phyloP scores from a whole-genome alignment of 1,284 basidiomycete species.

The Cutaneotrichosporon sp. region DNA sequence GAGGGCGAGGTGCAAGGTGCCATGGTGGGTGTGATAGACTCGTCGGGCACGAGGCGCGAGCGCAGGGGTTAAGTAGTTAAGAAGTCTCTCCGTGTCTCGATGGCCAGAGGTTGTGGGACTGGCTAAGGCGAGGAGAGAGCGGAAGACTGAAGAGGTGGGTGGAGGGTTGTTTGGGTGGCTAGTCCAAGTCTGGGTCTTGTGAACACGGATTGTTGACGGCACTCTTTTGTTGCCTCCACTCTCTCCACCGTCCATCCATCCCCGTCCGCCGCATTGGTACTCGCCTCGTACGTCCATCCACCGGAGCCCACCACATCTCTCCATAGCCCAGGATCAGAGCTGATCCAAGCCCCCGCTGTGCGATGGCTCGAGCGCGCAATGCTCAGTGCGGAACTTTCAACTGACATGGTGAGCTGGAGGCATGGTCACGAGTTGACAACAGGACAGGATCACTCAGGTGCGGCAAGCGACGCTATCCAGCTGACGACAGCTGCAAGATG shows the following conservation, averaged over 20 bases:
- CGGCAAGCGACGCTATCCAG: background rate
- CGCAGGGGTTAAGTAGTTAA: no score
- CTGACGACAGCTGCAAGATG: constrained; percentile 50
- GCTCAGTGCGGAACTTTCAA: constrained; percentile 53
- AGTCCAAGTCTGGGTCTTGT: no score
- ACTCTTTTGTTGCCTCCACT: constrained; percentile 1
- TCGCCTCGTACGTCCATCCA: constrained; percentile 11
- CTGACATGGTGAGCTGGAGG: constrained; percentile 45
- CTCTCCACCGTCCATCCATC: constrained; percentile 4
- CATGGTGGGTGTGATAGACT: background rate
- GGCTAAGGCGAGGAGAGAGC: background rate
- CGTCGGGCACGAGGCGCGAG: background rate
- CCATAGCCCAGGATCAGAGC: background rate
- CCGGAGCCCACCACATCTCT: background rate
- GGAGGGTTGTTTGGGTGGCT: background rate
- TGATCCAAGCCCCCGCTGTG: constrained; percentile 15
- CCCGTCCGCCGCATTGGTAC: constrained; percentile 4
- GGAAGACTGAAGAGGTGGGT: background rate
- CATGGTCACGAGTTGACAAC: constrained; percentile 13
- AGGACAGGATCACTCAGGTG: constrained; percentile 53
- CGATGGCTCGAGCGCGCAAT: constrained; percentile 39
- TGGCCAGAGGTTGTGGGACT: background rate
- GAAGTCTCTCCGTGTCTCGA: background rate
- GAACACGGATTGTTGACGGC: constrained; percentile 6
- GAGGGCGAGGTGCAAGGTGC: background rate